Base-by-base conservation (phyloP, 306 rosid genomes). In the Dryas drummondii region DNA sequence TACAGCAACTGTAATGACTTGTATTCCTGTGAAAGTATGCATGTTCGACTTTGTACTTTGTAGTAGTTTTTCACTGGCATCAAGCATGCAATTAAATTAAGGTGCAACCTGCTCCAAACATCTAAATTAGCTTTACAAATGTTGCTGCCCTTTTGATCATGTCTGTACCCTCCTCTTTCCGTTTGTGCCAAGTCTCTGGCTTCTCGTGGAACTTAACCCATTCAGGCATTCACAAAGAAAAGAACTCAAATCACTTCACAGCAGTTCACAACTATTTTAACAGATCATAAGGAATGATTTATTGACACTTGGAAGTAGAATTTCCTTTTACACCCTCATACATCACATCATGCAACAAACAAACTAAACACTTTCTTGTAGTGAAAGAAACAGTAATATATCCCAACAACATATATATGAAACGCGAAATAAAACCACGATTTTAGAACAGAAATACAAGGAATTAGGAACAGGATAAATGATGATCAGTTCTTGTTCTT, bases 401-500 rank as follows among this genome's bases (percentile, higher is more conserved):
- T 70, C 74, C 45, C 74, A 70, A 70, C 61, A 15, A 27, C 32
- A 13, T 26, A 6, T 48, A 48, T 47, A 11, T 16, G 64, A 56
- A 56, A 57, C 2, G 66, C 19, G 47, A 71, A 13, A 46, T 72
- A 27, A 3, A 5, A 26, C 32, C 61, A 22, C 26, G 22, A 48
- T 26, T 51, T 74, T 41, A 41, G 37, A 68, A 68, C 6, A 40
- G 68, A 40, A 54, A 51, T 26, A 27, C 46, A 76, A 9, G 19
- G 11, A 16, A n/a, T 32, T 8, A 2, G 27, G 66, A 46, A 56
- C 46, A 12, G n/a, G 75, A 11, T 7, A 26, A 13, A 26, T 45
- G 42, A 46, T 6, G 58, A 9, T 50, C 55, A 26, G 50, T 46
- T 57, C 12, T 41, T 22, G 40, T 85, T 70, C 83, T 87, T 88